Percentiles rank a stretch among this genome's conserved stretches.
phyloP scores from a whole-genome alignment of 768 basidiomycete species.

The Rhizopogon vesiculosus region DNA sequence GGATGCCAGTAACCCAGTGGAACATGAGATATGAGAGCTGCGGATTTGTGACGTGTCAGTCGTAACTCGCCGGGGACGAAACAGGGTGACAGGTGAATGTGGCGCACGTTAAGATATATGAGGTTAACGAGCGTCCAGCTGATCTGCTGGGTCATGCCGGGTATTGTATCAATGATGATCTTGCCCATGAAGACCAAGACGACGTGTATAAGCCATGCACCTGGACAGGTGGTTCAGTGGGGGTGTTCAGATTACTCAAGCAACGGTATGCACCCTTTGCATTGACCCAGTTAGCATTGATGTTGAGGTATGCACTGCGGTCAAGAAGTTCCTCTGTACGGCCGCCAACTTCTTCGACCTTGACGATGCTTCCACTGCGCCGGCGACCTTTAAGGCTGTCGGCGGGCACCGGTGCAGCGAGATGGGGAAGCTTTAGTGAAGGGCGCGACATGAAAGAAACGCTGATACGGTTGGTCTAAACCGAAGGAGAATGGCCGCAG shows the following conservation, averaged over 20 bases:
- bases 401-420: constrained; percentile 28
- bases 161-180: constrained; percentile 88
- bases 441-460: constrained; percentile 38
- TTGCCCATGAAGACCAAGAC: constrained; percentile 89
- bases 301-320: constrained; percentile 75
- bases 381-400: constrained; percentile 38
- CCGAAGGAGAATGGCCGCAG: background rate
- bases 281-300: constrained; percentile 93
- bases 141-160: constrained; percentile 89
- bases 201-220: constrained; percentile 97
- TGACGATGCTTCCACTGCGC: constrained; percentile 75
- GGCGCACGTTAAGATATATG: constrained; percentile 83
- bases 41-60: constrained; percentile 1
- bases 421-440: constrained; percentile 50
- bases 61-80: background rate
- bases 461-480: background rate
- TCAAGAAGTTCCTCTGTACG: constrained; percentile 73
- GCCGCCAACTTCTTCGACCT: constrained; percentile 79
- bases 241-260: background rate
- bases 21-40: constrained; percentile 98
- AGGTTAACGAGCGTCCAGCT: constrained; percentile 96
- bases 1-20: constrained; percentile 96
- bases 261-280: constrained; percentile 63
- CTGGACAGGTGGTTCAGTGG: constrained; percentile 35
- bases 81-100: background rate